These are phyloP conservation scores for Aspergillus baeticus DNA, from an alignment of 495 filamentous ascomycete genomes.

Conservation along the genomic window DNA sequence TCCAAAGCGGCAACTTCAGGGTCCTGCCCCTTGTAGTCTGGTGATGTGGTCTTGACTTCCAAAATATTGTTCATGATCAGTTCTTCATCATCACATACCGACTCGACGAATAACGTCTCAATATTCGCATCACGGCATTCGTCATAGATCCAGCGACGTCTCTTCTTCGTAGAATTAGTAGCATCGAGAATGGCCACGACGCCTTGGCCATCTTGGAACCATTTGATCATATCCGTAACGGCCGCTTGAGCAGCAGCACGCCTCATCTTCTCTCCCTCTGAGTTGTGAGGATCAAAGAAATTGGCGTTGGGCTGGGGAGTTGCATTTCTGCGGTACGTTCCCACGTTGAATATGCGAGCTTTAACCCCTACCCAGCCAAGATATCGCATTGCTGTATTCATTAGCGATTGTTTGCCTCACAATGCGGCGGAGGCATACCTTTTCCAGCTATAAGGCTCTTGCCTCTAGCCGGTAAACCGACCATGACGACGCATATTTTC, in stretches of 20 bases:
- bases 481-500: constrained; percentile 98
- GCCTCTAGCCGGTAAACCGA: constrained; percentile 89
- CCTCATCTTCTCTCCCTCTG: constrained; percentile 85
- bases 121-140: constrained; percentile 68
- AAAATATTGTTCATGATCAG: constrained; percentile 96
- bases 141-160: constrained; percentile 90
- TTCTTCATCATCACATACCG: constrained; percentile 90
- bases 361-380: constrained; percentile 93
- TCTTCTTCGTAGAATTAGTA: constrained; percentile 86
- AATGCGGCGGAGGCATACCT: constrained; percentile 53
- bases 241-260: constrained; percentile 86
- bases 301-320: constrained; percentile 84
- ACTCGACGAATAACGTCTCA: constrained; percentile 93
- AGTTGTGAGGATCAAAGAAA: constrained; percentile 89
- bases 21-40: constrained; percentile 92
- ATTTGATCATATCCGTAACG: constrained; percentile 84
- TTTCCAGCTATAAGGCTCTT: constrained; percentile 98
- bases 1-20: constrained; percentile 86
- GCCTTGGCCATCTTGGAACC: constrained; percentile 73
- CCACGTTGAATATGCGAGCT: constrained; percentile 94
- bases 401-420: not conserved
- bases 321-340: constrained; percentile 82
- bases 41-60: constrained; percentile 94
- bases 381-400: constrained; percentile 77
- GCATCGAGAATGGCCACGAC: constrained; percentile 91